Percentiles rank a stretch among this genome's conserved stretches.
phyloP scores from a whole-genome alignment of 2,329 filamentous ascomycete genomes.

The Aspergillus pseudoviridinutans region DNA sequence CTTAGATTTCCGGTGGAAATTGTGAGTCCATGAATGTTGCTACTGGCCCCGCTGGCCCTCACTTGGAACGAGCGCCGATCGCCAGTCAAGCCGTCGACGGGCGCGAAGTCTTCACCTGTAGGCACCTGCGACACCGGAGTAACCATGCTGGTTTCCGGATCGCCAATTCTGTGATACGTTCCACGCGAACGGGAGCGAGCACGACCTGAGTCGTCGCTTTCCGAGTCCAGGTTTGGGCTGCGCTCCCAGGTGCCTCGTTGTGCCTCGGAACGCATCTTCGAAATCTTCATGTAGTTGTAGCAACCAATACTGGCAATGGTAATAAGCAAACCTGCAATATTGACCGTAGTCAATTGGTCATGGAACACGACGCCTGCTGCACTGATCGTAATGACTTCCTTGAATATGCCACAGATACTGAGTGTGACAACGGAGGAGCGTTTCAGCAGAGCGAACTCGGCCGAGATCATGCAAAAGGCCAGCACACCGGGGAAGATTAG shows the following conservation, averaged over 20 bases:
- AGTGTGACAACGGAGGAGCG: constrained; percentile 94
- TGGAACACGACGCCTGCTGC: constrained; percentile 85
- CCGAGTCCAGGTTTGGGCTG: constrained; percentile 23
- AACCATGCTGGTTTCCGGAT: constrained; percentile 21
- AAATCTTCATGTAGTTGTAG: constrained; percentile 95
- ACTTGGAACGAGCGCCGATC: constrained; percentile 30
- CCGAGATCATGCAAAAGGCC: constrained; percentile 94
- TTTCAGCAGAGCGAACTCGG: constrained; percentile 91
- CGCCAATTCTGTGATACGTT: constrained; percentile 24
- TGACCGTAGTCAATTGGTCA: constrained; percentile 81
- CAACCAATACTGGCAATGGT: constrained; percentile 81
- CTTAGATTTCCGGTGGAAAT: constrained; percentile 29
- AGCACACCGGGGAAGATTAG: constrained; percentile 85
- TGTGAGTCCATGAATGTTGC: constrained; percentile 22
- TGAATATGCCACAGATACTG: constrained; percentile 96
- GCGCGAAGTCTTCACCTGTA: constrained; percentile 21
- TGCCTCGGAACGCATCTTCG: constrained; percentile 79
- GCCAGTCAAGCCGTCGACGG: constrained; percentile 18
- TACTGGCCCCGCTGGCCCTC: constrained; percentile 29
- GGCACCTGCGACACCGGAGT: constrained; percentile 12
- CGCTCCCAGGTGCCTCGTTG: constrained; percentile 37
- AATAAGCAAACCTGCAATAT: constrained; percentile 79
- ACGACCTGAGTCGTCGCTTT: constrained; percentile 23
- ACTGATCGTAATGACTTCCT: constrained; percentile 93
- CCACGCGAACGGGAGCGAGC: constrained; percentile 19